phyloP scores from a whole-genome alignment of 2,329 filamentous ascomycete genomes.

The Nothophaeocryptopus gaeumannii region DNA sequence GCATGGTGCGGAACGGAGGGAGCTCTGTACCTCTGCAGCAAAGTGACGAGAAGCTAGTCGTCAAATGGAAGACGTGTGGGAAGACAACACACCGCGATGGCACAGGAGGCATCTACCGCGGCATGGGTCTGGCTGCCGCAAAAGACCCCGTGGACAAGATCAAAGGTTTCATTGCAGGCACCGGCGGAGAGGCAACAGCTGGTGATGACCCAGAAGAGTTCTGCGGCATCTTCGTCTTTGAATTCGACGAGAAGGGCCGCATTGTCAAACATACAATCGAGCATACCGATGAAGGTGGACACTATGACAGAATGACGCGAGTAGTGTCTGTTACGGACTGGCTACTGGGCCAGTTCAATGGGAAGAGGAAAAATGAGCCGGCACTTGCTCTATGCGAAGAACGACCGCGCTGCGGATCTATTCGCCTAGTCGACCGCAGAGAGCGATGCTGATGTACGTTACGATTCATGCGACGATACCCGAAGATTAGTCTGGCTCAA shows the following conservation, averaged over 20 bases:
- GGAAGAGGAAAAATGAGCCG: constrained; percentile 42
- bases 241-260: constrained; percentile 84
- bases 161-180: constrained; percentile 54
- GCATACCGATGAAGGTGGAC: constrained; percentile 77
- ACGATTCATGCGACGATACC: constrained; percentile 18
- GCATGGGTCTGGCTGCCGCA: constrained; percentile 29
- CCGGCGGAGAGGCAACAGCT: constrained; percentile 33
- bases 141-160: constrained; percentile 55
- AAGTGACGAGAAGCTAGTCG: constrained; percentile 75
- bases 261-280: constrained; percentile 90
- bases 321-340: constrained; percentile 93
- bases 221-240: constrained; percentile 88
- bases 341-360: constrained; percentile 76
- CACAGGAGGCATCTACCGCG: constrained; percentile 46
- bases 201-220: constrained; percentile 63
- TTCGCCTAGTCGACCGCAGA: constrained; percentile 22
- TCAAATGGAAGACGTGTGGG: constrained; percentile 77
- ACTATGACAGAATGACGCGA: constrained; percentile 79
- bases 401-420: constrained; percentile 15
- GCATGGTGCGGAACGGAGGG: constrained; percentile 66
- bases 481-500: background rate
- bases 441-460: constrained; percentile 12
- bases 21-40: constrained; percentile 36
- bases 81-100: constrained; percentile 47
- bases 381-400: constrained; percentile 43